Conservation (phyloP, 164 flowering plant genomes). For the Stephania cephalantha region DNA sequence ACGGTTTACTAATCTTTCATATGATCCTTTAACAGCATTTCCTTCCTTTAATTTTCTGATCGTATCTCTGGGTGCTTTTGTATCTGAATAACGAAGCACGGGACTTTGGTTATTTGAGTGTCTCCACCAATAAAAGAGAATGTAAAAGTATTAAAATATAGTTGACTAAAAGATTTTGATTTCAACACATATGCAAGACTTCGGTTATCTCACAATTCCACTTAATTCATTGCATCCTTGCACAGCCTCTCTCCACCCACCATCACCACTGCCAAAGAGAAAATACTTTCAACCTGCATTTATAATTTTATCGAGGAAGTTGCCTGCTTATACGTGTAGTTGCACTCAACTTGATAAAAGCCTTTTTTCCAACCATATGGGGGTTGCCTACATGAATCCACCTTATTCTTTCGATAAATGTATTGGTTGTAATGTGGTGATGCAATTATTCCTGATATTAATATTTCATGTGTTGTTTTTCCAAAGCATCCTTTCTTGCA, state of each 20-base stretch:
- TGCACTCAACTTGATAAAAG: neutral
- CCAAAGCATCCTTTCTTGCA: neutral
- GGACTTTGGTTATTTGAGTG: neutral
- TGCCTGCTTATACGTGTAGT: neutral
- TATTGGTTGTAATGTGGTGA: neutral
- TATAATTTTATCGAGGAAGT: neutral
- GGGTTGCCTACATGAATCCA: no score
- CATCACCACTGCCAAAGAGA: neutral
- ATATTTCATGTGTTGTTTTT: neutral
- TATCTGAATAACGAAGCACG: neutral
- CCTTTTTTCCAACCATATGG: no score
- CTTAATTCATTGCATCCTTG: neutral
- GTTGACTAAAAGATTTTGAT: no score
- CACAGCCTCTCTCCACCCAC: neutral
- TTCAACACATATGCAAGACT: neutral
- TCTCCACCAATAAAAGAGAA: neutral
- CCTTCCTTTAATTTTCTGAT: neutral
- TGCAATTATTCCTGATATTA: neutral
- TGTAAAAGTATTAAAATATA: neutral
- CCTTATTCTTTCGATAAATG: neutral
- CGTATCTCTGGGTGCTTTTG: neutral
- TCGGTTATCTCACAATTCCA: neutral
- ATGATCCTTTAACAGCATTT: neutral
- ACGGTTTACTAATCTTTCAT: neutral
- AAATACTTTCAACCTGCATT: neutral